Percentiles rank a stretch among this genome's conserved stretches.
Conservation (phyloP, 352 stramenopile species). For the Phytopythium boreale region DNA sequence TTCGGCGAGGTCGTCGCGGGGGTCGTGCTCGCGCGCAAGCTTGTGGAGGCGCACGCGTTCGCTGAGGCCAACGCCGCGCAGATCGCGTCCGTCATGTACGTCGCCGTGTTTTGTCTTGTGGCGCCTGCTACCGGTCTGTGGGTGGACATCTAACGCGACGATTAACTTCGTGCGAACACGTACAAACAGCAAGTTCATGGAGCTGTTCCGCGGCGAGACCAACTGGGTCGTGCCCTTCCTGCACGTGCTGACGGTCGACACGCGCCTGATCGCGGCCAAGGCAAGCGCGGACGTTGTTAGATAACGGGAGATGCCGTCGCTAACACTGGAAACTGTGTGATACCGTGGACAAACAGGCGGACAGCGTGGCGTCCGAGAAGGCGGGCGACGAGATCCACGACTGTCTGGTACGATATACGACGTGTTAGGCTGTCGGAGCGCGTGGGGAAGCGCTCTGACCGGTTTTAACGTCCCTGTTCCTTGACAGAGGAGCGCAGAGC, state of each 20-base stretch:
- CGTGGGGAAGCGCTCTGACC: too few species aligned
- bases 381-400: constrained; percentile 76
- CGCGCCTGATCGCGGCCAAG: constrained; percentile 59
- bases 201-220: constrained; percentile 78
- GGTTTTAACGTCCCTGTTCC: not conserved
- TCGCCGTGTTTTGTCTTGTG: not conserved
- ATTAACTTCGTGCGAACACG: too few species aligned
- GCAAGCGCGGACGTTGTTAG: constrained; percentile 17
- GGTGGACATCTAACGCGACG: constrained; percentile 16
- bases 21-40: constrained; percentile 63
- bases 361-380: constrained; percentile 57
- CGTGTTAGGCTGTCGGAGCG: not conserved
- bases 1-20: constrained; percentile 65
- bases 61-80: constrained; percentile 60
- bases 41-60: constrained; percentile 37
- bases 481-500: constrained; percentile 59
- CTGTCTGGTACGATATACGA: constrained; percentile 46
- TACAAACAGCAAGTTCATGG: constrained; percentile 65
- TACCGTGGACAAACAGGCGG: constrained; percentile 32
- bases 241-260: constrained; percentile 79
- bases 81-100: constrained; percentile 72
- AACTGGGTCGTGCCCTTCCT: constrained; percentile 86
- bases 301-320: not conserved
- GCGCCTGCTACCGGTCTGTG: not conserved
- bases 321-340: not conserved